A percentile compares a stretch with the other conserved stretches of the same genome.
Evolutionary conservation across 148 eudicot species (phyloP).

Genomic region (Agrostemma githago): DNA sequence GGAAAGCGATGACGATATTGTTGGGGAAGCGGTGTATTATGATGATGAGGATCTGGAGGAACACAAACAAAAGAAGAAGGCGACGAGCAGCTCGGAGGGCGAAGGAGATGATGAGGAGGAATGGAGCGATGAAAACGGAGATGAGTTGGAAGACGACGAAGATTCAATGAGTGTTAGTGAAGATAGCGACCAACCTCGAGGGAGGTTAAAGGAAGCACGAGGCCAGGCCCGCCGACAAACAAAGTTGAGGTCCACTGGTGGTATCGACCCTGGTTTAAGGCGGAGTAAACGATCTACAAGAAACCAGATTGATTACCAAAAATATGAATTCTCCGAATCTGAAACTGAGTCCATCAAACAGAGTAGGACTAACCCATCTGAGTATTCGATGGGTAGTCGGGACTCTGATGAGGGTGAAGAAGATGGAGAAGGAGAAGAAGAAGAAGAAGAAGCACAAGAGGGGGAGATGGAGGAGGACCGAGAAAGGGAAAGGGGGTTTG

Average conservation of each 20-base stretch:
- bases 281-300: constrained; percentile 82
- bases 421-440: background rate
- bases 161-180: constrained; percentile 60
- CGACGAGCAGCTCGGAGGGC: constrained; percentile 78
- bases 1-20: constrained; percentile 87
- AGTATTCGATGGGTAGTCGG: constrained; percentile 46
- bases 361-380: constrained; percentile 42
- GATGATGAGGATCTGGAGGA: constrained; percentile 51
- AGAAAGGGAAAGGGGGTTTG: constrained; percentile 28
- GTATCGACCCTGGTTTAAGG: constrained; percentile 59
- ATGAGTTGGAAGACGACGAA: constrained; percentile 50
- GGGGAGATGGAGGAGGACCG: too few species aligned
- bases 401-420: constrained; percentile 50
- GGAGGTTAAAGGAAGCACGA: constrained; percentile 34
- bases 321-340: constrained; percentile 69
- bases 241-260: constrained; percentile 47
- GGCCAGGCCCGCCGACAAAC: constrained; percentile 58
- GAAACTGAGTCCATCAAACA: constrained; percentile 52
- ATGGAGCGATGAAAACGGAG: constrained; percentile 74
- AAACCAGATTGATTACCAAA: constrained; percentile 63
- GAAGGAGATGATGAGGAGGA: constrained; percentile 89
- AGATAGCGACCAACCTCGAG: constrained; percentile 58
- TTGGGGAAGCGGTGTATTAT: constrained; percentile 94
- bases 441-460: too few species aligned
- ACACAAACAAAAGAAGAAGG: constrained; percentile 49